phyloP scores from a whole-genome alignment of 1,284 basidiomycete genomes.

The Caloboletus inedulis region DNA sequence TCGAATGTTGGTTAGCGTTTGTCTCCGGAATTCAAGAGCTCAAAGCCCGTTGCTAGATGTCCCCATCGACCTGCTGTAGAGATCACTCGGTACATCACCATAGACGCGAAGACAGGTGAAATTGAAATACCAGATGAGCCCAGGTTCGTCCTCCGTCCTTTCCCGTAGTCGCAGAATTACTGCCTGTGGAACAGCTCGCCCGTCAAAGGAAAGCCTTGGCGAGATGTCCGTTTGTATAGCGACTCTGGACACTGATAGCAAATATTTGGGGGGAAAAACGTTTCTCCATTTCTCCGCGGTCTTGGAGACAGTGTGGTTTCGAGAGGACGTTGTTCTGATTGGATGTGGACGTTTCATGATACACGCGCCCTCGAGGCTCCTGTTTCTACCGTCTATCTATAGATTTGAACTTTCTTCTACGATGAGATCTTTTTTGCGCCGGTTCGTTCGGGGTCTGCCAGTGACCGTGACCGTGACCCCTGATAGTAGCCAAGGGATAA shows the following conservation, averaged over 20 bases:
- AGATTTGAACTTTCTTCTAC: slow-evolving; percentile 16
- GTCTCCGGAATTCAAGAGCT: slow-evolving; percentile 2
- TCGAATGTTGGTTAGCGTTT: slow-evolving; percentile 51
- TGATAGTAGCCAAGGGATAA: slow-evolving; percentile 15
- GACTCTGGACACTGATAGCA: slow-evolving; percentile 13
- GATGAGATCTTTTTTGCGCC: slow-evolving; percentile 18
- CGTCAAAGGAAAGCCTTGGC: slow-evolving; percentile 52
- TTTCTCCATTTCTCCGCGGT: slow-evolving; percentile 25
- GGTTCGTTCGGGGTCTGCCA: slow-evolving; percentile 18
- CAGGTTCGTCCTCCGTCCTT: slow-evolving; percentile 37
- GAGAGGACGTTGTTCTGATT: slow-evolving; percentile 14
- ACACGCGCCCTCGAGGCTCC: slow-evolving; percentile 28
- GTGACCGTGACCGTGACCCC: too few relatives aligned
- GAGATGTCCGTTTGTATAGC: slow-evolving; percentile 39
- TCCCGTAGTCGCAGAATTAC: slow-evolving; percentile 5
- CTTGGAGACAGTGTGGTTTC: slow-evolving; percentile 5
- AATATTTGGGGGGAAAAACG: slow-evolving; percentile 5
- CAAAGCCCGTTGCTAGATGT: slow-evolving; percentile 47
- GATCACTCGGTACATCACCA: slow-evolving; percentile 57
- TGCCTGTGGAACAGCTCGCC: slow-evolving; percentile 36
- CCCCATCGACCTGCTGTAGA: slow-evolving; percentile 61
- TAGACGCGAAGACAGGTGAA: slow-evolving; percentile 61
- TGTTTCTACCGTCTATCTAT: slow-evolving; percentile 35
- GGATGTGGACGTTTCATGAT: slow-evolving; percentile 25
- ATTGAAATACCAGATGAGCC: slow-evolving; percentile 50